Conservation (phyloP, 768 basidiomycete genomes). For the Nevesoporus exiguus region DNA sequence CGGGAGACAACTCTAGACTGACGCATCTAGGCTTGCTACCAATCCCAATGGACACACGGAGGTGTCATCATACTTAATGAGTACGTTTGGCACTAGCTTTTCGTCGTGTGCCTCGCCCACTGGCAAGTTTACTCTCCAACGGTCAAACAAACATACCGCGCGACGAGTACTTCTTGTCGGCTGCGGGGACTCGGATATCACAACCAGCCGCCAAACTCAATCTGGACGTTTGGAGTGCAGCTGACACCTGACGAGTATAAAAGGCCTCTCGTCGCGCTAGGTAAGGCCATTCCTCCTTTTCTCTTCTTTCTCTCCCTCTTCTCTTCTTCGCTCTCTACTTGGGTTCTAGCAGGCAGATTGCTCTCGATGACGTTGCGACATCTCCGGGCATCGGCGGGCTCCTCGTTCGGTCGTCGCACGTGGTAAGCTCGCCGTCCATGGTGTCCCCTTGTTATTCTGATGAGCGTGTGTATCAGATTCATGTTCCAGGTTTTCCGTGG, state of each 20-base stretch:
- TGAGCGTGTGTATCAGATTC: background rate
- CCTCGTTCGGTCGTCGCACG: too few species aligned
- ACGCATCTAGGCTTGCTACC: too few species aligned
- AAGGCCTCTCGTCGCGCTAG: background rate
- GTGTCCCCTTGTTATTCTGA: background rate
- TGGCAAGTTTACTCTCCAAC: too few species aligned
- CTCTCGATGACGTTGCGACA: background rate
- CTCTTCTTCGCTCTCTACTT: background rate
- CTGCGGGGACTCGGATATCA: too few species aligned
- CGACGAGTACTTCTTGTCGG: background rate
- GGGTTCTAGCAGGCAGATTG: background rate
- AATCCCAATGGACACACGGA: too few species aligned
- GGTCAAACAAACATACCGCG: too few species aligned
- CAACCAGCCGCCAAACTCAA: background rate
- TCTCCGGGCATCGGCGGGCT: background rate
- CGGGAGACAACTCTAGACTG: too few species aligned
- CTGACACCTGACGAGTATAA: constrained; percentile 4
- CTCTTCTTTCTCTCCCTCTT: background rate
- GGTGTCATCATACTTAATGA: too few species aligned
- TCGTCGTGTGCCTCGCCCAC: too few species aligned
- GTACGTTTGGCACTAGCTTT: too few species aligned
- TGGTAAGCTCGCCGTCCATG: background rate
- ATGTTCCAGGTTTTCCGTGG: background rate
- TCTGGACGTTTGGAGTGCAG: constrained; percentile 2
- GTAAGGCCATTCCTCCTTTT: background rate